Conservation (phyloP, 805 yeast genomes). For the Yarrowia phangngaensis region DNA sequence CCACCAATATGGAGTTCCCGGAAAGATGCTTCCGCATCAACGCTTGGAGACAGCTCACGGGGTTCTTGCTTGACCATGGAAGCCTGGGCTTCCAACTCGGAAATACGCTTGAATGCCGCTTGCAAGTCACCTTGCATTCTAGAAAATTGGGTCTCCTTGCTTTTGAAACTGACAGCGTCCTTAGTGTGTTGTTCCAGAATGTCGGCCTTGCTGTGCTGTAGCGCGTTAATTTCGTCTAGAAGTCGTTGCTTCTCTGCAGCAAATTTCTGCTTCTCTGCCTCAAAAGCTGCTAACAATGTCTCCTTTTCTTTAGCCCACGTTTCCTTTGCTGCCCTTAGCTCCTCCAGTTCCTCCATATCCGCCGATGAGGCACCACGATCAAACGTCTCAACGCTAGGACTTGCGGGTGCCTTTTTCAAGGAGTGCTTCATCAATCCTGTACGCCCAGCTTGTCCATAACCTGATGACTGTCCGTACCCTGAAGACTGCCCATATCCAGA, state of each 20-base stretch:
- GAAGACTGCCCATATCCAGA: neutral
- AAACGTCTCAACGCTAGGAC: slow-evolving; percentile 10
- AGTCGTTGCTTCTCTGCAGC: slow-evolving; percentile 38
- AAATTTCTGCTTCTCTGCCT: slow-evolving; percentile 37
- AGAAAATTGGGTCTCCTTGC: slow-evolving; percentile 64
- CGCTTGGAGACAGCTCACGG: slow-evolving; percentile 7
- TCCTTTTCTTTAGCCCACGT: slow-evolving; percentile 40
- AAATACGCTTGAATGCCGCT: slow-evolving; percentile 49
- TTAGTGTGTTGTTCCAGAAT: slow-evolving; percentile 51
- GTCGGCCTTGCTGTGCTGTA: slow-evolving; percentile 38
- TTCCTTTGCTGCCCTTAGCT: slow-evolving; percentile 52
- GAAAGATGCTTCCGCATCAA: slow-evolving; percentile 19
- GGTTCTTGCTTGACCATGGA: slow-evolving; percentile 4
- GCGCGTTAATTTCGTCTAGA: slow-evolving; percentile 39
- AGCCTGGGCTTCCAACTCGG: slow-evolving; percentile 41
- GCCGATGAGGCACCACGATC: slow-evolving; percentile 27
- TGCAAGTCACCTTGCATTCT: slow-evolving; percentile 62
- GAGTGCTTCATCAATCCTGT: slow-evolving; percentile 12
- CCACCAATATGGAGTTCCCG: slow-evolving; percentile 3
- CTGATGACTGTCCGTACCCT: slow-evolving; percentile 14
- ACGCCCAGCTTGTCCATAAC: neutral
- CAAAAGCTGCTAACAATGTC: slow-evolving; percentile 39
- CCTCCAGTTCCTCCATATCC: slow-evolving; percentile 49
- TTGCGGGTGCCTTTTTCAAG: slow-evolving; percentile 27
- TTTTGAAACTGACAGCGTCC: slow-evolving; percentile 51